Percentiles rank a stretch among this genome's conserved stretches.
phyloP scores from a whole-genome alignment of 2,329 filamentous ascomycete genomes.

The Lachnellula cervina region DNA sequence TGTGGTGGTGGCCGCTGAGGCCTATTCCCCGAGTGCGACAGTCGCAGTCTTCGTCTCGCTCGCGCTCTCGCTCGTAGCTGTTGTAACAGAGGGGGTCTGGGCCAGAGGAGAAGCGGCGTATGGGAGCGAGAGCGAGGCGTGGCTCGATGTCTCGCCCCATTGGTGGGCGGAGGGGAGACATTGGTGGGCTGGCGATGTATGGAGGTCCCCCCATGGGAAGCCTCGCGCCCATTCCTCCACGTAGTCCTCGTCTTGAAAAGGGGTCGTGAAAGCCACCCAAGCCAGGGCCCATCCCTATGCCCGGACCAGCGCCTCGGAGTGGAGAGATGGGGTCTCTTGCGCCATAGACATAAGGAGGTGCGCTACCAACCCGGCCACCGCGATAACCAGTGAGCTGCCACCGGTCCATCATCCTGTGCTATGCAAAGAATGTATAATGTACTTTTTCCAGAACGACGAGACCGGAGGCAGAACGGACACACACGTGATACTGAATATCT shows the following conservation, averaged over 20 bases:
- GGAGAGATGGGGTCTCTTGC: neutral
- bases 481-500: too few relatives aligned
- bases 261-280: neutral
- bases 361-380: neutral
- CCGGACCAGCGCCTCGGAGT: neutral
- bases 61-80: neutral
- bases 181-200: neutral
- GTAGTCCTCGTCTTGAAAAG: neutral
- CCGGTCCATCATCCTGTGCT: neutral
- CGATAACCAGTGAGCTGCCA: neutral
- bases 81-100: neutral
- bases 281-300: neutral
- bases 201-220: neutral
- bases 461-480: neutral
- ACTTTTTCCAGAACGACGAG: neutral
- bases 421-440: neutral
- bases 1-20: neutral
- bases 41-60: neutral
- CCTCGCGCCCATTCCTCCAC: neutral
- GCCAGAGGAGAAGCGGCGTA: neutral
- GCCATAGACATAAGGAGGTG: neutral
- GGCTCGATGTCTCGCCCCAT: neutral
- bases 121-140: neutral
- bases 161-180: neutral
- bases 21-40: neutral